Percentiles rank a stretch among this genome's conserved stretches.
Conservation (phyloP, 768 basidiomycete species). For the Mycena sanguinolenta region DNA sequence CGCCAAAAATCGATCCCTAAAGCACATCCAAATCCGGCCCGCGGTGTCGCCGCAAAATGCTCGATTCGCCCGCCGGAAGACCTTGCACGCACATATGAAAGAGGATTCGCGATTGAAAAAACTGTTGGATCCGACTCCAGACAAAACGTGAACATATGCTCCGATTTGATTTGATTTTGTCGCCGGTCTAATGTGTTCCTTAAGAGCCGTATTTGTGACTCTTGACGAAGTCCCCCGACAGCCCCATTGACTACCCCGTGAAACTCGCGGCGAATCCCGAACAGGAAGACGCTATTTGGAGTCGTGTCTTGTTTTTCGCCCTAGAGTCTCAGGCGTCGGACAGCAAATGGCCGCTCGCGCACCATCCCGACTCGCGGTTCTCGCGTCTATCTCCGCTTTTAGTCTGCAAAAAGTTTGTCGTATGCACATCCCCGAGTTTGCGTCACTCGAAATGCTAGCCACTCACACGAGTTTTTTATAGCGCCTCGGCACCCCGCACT, state of each 20-base stretch:
- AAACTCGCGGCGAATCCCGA: too few relatives aligned
- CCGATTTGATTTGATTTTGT: not conserved
- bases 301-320: not conserved
- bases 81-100: not conserved
- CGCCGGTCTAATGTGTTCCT: not conserved
- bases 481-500: constrained; percentile 15
- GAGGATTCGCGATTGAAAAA: not conserved
- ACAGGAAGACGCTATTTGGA: too few relatives aligned
- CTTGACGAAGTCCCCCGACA: not conserved
- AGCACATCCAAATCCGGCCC: not conserved
- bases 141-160: too few relatives aligned
- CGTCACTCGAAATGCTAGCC: not conserved
- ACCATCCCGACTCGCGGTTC: not conserved
- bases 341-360: not conserved
- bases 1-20: constrained; percentile 1
- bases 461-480: not conserved
- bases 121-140: not conserved
- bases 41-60: not conserved
- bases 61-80: not conserved
- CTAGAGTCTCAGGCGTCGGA: not conserved
- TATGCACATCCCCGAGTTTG: not conserved
- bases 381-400: not conserved
- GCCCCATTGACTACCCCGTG: not conserved
- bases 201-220: not conserved
- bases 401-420: constrained; percentile 18